A percentile compares a stretch with the other conserved stretches of the same genome.
phyloP scores from a whole-genome alignment of 768 basidiomycete species.

The Lenzites betulinus region DNA sequence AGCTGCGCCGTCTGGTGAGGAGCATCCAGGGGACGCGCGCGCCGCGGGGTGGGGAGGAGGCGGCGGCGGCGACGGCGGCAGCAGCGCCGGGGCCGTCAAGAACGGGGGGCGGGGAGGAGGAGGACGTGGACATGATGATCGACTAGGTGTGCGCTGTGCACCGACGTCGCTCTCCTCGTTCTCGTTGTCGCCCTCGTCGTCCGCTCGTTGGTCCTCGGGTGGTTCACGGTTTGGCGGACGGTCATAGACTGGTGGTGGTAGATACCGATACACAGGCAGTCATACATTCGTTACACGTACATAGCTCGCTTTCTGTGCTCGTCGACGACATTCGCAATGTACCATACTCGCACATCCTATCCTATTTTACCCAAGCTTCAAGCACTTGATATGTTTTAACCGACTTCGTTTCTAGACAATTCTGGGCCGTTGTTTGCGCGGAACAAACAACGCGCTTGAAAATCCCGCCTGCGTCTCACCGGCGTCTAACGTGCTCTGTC shows the following conservation, averaged over 20 bases:
- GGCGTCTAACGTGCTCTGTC: conserved; percentile 12
- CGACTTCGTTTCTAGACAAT: conserved; percentile 16
- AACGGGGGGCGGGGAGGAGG: neutral
- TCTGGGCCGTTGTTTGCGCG: conserved; percentile 23
- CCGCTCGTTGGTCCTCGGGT: neutral
- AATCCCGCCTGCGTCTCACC: conserved; percentile 3
- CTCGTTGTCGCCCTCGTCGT: neutral
- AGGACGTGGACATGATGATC: conserved; percentile 18
- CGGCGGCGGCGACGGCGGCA: neutral
- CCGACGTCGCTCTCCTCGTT: too few species aligned
- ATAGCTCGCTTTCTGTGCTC: neutral
- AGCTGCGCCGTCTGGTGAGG: neutral
- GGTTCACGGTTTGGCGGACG: too few species aligned
- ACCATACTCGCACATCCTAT: conserved; percentile 1
- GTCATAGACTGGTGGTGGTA: neutral
- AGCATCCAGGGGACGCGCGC: neutral
- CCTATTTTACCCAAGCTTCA: too few species aligned
- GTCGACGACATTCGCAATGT: conserved; percentile 4
- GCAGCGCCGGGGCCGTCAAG: neutral
- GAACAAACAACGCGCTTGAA: conserved; percentile 20
- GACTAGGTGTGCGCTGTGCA: neutral
- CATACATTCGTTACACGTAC: neutral
- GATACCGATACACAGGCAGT: neutral
- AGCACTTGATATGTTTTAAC: too few species aligned
- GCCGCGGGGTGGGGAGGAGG: neutral